phyloP scores from a whole-genome alignment of 2,329 filamentous ascomycete genomes.

The Colletotrichum siamense region DNA sequence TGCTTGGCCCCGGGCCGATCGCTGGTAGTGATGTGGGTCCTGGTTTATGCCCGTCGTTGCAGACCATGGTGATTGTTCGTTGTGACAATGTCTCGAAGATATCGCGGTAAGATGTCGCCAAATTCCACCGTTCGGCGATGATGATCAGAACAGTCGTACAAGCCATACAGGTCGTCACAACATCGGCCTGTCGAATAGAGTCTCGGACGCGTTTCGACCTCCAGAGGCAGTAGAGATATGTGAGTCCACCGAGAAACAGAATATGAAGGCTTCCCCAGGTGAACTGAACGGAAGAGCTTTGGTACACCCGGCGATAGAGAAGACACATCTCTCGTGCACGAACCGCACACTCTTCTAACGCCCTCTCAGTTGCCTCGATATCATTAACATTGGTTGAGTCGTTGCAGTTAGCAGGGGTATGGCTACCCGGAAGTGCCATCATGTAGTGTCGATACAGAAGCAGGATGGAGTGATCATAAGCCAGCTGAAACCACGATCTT shows the following conservation, averaged over 20 bases:
- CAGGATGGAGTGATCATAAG: constrained; percentile 43
- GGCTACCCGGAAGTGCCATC: not conserved
- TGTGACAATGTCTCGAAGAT: constrained; percentile 35
- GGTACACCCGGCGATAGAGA: constrained; percentile 38
- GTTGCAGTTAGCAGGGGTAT: not conserved
- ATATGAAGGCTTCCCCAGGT: constrained; percentile 41
- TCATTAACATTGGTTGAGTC: not conserved
- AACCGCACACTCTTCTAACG: constrained; percentile 6
- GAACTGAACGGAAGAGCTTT: constrained; percentile 19
- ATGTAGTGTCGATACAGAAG: constrained; percentile 39
- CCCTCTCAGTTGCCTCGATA: constrained; percentile 15
- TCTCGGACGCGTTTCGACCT: not conserved
- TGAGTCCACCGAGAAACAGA: constrained; percentile 38
- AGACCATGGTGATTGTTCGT: constrained; percentile 31
- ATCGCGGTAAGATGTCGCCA: constrained; percentile 36
- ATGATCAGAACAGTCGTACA: constrained; percentile 39
- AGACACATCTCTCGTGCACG: constrained; percentile 35
- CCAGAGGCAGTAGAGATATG: constrained; percentile 32
- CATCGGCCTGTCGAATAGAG: constrained; percentile 10
- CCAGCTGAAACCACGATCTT: constrained; percentile 40
- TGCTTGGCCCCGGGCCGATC: not conserved
- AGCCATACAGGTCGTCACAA: constrained; percentile 37
- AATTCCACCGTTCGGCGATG: constrained; percentile 38
- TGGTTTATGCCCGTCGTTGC: constrained; percentile 6
- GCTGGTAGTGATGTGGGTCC: not conserved